These are phyloP conservation scores for Fusarium lyarnte DNA, from an alignment of 2,329 filamentous ascomycete genomes.

Conservation along the genomic window DNA sequence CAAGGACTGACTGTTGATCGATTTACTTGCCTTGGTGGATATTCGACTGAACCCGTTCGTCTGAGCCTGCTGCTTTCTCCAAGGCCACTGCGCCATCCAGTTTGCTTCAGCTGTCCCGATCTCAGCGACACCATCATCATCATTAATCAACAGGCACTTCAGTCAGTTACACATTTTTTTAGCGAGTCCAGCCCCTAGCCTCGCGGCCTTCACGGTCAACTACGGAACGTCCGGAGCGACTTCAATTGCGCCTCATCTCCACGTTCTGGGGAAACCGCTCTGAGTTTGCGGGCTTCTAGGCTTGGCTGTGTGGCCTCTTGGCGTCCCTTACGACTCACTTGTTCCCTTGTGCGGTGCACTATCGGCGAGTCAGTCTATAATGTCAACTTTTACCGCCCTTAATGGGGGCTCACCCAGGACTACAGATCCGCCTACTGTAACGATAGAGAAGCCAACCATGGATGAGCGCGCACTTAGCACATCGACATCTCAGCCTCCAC, in stretches of 20 bases:
- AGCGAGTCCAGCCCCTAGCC: background rate
- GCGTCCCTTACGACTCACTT: background rate
- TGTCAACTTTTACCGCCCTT: constrained; percentile 64
- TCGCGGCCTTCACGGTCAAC: constrained; percentile 10
- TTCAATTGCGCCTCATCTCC: constrained; percentile 9
- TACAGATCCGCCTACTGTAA: constrained; percentile 48
- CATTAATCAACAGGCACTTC: background rate
- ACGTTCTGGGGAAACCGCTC: constrained; percentile 1
- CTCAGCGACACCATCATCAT: background rate
- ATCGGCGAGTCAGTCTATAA: constrained; percentile 39
- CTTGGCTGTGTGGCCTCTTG: background rate
- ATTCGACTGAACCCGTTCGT: background rate
- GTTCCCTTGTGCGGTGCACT: background rate
- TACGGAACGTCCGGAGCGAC: constrained; percentile 31
- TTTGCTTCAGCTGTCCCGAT: background rate
- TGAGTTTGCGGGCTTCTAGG: background rate
- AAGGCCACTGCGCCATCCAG: constrained; percentile 9
- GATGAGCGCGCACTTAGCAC: constrained; percentile 48
- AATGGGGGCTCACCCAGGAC: constrained; percentile 60
- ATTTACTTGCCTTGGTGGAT: background rate
- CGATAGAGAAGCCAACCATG: constrained; percentile 45
- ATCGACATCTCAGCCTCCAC: constrained; percentile 36
- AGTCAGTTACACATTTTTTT: background rate
- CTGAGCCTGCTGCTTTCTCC: constrained; percentile 8
- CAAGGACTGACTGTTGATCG: constrained; percentile 4